phyloP scores from a whole-genome alignment of 345 rosid genomes.

The Viola odorata region DNA sequence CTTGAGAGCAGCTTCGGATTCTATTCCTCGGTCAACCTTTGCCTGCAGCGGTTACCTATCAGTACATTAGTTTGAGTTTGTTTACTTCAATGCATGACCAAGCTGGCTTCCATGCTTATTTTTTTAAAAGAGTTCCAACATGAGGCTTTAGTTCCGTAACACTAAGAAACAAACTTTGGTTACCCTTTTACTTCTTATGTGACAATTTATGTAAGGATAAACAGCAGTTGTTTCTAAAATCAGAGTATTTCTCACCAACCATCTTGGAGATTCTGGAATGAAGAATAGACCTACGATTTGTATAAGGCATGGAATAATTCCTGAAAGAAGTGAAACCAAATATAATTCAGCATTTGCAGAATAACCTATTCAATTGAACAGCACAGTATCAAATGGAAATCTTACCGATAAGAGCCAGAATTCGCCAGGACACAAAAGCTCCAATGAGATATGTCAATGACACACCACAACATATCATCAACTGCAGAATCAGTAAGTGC shows the following conservation, averaged over 20 bases:
- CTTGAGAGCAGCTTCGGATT: slow-evolving; percentile 44
- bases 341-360: not conserved
- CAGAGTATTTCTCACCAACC: slow-evolving; percentile 43
- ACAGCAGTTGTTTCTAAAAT: too few species aligned
- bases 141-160: too few species aligned
- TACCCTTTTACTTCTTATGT: too few species aligned
- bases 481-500: slow-evolving; percentile 32
- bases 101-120: too few species aligned
- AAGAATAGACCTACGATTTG: slow-evolving; percentile 35
- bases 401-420: slow-evolving; percentile 61
- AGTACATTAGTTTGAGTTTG: too few species aligned
- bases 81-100: too few species aligned
- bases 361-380: too few species aligned
- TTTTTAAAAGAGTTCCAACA: too few species aligned
- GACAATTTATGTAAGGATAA: too few species aligned
- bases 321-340: slow-evolving; percentile 23
- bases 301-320: slow-evolving; percentile 34
- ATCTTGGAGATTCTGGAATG: slow-evolving; percentile 60
- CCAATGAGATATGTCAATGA: slow-evolving; percentile 62
- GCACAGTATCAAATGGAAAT: not conserved
- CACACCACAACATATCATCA: slow-evolving; percentile 70
- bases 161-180: too few species aligned
- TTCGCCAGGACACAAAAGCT: slow-evolving; percentile 57
- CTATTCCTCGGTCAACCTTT: slow-evolving; percentile 40
- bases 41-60: slow-evolving; percentile 42